phyloP scores from a whole-genome alignment of 257 asterid genomes.

The Fraxinus anomala region DNA sequence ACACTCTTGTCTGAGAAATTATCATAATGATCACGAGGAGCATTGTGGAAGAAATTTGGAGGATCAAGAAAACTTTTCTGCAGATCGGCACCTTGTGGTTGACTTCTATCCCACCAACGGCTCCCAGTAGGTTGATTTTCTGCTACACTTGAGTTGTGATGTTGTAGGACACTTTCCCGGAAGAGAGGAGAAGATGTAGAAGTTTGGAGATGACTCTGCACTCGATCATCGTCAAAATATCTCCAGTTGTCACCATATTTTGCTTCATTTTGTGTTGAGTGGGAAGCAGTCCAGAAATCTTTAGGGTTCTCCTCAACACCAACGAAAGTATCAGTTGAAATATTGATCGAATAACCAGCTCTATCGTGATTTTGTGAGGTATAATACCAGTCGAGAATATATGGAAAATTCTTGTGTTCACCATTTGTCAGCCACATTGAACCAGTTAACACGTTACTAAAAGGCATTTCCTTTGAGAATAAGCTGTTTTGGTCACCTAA shows the following conservation, averaged over 20 bases:
- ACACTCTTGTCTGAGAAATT: conserved; percentile 47
- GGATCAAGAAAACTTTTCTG: conserved; percentile 81
- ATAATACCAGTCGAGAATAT: conserved; percentile 85
- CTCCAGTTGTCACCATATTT: conserved; percentile 52
- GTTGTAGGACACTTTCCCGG: conserved; percentile 60
- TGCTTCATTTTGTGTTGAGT: conserved; percentile 27
- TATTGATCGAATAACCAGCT: conserved; percentile 30
- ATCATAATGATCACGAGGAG: conserved; percentile 33
- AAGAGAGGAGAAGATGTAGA: conserved; percentile 76
- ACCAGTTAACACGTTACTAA: conserved; percentile 33
- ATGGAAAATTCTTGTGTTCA: conserved; percentile 63
- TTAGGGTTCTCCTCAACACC: conserved; percentile 34
- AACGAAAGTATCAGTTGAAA: conserved; percentile 30
- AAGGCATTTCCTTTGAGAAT: conserved; percentile 41
- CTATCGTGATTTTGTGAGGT: conserved; percentile 58
- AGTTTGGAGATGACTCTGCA: conserved; percentile 54
- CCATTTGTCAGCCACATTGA: conserved; percentile 66
- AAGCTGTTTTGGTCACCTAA: conserved; percentile 40
- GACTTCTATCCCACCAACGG: conserved; percentile 76
- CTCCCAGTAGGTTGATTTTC: conserved; percentile 36
- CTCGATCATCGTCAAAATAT: conserved; percentile 46
- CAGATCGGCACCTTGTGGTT: conserved; percentile 34
- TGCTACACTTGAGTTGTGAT: conserved; percentile 34
- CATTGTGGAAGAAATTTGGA: conserved; percentile 50
- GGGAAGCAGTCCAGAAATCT: conserved; percentile 48